Base-by-base conservation (phyloP, 768 basidiomycete species). In the Pleurotus tuber-regium region DNA sequence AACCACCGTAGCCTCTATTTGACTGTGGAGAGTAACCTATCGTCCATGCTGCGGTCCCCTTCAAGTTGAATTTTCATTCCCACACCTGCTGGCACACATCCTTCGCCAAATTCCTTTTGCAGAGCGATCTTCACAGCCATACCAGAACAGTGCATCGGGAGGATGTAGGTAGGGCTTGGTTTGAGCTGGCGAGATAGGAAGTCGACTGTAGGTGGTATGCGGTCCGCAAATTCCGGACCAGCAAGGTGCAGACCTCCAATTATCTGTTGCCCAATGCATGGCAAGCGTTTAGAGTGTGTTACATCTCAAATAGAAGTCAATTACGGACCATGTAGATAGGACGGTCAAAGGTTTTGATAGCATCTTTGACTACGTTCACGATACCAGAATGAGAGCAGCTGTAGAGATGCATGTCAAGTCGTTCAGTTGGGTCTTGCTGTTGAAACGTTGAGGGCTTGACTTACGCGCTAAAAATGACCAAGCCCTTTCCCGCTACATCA, bases 91-190 rank as follows among this genome's bases (percentile, higher is more conserved):
- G 90, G 87, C 10, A 93, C 88, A 58, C 85, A 85, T 1, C 82
- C 82, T 47, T 87, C 80, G 18, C 89, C 90, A 14, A 94, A 72
- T 2, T 78, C 87, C 4, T 67, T 65, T 61, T 84, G 82, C 58
- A 93, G 66, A 1, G 84, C 87, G 6, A 89, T 63, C 64, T 92
- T 91, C 29, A 79, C 78, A n/a, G 76, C 74, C 61, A 92, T 89
- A 3, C 90, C 90, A 2, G 87, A 82, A 59, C 91, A 93, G 62
- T 93, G 92, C 83, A 93, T 87, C 0, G 90, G 91, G 0, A 92
- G 72, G 40, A 92, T 66, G 56, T 86, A 92, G 1, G 73, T 75
- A 1, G 88, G 89, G 0, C 80, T 65, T 9, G 89, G 88, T 5
- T 69, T 63, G 25, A 92, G 66, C 48, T 75, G 59, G n/a, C 73